A percentile compares a stretch with the other conserved stretches of the same genome.
Evolutionary conservation across 371 early-diverging fungal genomes (phyloP).

Genomic region (Mucor racemosus): DNA sequence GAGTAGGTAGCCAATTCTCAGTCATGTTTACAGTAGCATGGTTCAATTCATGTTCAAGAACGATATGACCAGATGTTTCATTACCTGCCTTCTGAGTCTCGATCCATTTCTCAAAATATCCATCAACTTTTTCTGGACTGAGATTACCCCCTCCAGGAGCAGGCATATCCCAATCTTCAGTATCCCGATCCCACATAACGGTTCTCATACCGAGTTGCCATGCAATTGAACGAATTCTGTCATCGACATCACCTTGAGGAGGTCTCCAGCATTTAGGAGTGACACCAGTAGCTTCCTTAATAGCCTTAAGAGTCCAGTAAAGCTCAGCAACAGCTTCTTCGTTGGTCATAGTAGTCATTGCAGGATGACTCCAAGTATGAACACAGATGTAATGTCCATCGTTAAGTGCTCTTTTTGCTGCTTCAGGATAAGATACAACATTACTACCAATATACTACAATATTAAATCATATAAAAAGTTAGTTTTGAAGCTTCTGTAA

Average conservation of each 20-base stretch:
- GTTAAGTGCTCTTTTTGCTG: conserved; percentile 46
- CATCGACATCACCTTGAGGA: conserved; percentile 58
- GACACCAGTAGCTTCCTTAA: conserved; percentile 56
- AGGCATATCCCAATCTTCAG: conserved; percentile 35
- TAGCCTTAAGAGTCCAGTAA: conserved; percentile 50
- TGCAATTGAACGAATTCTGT: conserved; percentile 53
- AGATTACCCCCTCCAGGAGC: conserved; percentile 27
- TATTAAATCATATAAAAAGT: no score
- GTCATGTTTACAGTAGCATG: conserved; percentile 50
- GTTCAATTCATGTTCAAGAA: conserved; percentile 56
- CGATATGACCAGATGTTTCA: conserved; percentile 36
- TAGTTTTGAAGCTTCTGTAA: neutral
- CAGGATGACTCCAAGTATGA: conserved; percentile 64
- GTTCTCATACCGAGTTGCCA: conserved; percentile 52
- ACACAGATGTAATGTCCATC: conserved; percentile 51
- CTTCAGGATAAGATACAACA: conserved; percentile 42
- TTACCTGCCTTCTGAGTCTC: conserved; percentile 12
- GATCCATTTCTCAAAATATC: conserved; percentile 45
- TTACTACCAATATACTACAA: conserved; percentile 48
- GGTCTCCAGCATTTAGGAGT: conserved; percentile 60
- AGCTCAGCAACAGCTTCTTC: conserved; percentile 60
- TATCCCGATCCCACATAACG: conserved; percentile 45
- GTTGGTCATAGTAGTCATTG: conserved; percentile 54
- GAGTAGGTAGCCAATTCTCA: conserved; percentile 47
- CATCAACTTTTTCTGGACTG: conserved; percentile 26